A percentile compares a stretch with the other conserved stretches of the same genome.
Conservation (phyloP, 1,284 basidiomycete genomes). For the Trichosporon coremiiforme region DNA sequence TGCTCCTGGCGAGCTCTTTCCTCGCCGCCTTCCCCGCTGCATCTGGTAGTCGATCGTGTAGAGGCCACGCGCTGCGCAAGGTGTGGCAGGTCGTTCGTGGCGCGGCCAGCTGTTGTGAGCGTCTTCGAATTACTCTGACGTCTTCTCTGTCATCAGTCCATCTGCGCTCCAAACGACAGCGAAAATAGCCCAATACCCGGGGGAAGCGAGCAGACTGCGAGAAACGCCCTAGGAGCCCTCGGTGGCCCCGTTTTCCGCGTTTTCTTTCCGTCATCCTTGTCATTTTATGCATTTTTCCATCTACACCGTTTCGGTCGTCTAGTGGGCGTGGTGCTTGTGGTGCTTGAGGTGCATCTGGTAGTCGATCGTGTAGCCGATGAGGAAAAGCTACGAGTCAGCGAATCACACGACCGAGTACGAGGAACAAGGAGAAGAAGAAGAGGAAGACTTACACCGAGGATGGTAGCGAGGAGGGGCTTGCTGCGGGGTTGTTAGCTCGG, state of each 20-base stretch:
- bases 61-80: no score
- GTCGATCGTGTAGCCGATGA: constrained; percentile 83
- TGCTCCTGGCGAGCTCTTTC: background rate
- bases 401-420: no score
- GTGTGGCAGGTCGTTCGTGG: background rate
- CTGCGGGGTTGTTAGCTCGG: constrained; percentile 15
- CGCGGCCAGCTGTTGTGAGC: background rate
- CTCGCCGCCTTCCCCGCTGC: background rate
- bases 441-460: constrained; percentile 59
- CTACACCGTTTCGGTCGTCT: constrained; percentile 27
- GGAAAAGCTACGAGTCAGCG: constrained; percentile 61
- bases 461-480: constrained; percentile 68
- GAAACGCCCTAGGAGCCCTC: background rate
- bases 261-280: constrained; percentile 7
- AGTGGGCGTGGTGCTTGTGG: constrained; percentile 55
- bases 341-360: constrained; percentile 67
- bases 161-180: background rate
- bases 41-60: background rate
- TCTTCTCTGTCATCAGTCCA: background rate
- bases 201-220: background rate
- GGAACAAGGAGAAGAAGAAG: background rate
- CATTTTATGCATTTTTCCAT: constrained; percentile 18
- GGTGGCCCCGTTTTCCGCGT: background rate
- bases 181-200: background rate
- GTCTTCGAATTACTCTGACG: background rate